phyloP scores from a whole-genome alignment of 2,329 filamentous ascomycete genomes.

The Coniosporium tulheliwenetii region DNA sequence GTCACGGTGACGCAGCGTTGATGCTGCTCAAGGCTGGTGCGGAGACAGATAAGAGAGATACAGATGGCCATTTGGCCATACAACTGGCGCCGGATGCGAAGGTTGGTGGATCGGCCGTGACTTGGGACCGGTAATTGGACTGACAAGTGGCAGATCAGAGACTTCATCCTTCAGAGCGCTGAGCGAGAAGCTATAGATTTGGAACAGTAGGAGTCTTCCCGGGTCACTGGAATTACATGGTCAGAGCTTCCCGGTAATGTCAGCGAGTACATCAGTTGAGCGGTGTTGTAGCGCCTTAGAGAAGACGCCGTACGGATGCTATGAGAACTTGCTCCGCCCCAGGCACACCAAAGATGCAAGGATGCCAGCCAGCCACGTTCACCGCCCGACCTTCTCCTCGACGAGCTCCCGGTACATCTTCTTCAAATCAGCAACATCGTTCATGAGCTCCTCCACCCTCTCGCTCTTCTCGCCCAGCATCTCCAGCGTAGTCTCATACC shows the following conservation, averaged over 20 bases:
- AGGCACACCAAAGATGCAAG: neutral
- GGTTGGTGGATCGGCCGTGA: conserved; percentile 30
- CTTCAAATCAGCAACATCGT: conserved; percentile 86
- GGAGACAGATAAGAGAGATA: conserved; percentile 62
- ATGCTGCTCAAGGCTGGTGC: conserved; percentile 72
- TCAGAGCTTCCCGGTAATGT: too few relatives aligned
- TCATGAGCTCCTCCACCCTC: conserved; percentile 74
- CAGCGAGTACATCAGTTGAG: too few relatives aligned
- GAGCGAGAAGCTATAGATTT: conserved; percentile 73
- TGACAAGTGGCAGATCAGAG: conserved; percentile 41
- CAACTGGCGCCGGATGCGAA: conserved; percentile 77
- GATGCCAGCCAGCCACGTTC: conserved; percentile 1
- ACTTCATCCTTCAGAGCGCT: conserved; percentile 61
- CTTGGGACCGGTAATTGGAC: neutral
- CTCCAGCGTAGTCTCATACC: conserved; percentile 85
- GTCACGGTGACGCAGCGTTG: conserved; percentile 66
- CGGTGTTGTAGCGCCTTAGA: neutral
- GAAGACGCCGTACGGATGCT: neutral
- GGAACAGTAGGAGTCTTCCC: neutral
- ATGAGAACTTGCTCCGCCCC: neutral
- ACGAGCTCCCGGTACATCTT: conserved; percentile 90
- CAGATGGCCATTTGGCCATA: conserved; percentile 54
- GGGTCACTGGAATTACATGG: too few relatives aligned
- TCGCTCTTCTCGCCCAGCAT: conserved; percentile 97
- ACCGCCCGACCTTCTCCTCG: conserved; percentile 26